A percentile compares a stretch with the other conserved stretches of the same genome.
Evolutionary conservation across 2,329 filamentous ascomycete species (phyloP).

Genomic region (Xenosphaeropsis pyriputrescens): DNA sequence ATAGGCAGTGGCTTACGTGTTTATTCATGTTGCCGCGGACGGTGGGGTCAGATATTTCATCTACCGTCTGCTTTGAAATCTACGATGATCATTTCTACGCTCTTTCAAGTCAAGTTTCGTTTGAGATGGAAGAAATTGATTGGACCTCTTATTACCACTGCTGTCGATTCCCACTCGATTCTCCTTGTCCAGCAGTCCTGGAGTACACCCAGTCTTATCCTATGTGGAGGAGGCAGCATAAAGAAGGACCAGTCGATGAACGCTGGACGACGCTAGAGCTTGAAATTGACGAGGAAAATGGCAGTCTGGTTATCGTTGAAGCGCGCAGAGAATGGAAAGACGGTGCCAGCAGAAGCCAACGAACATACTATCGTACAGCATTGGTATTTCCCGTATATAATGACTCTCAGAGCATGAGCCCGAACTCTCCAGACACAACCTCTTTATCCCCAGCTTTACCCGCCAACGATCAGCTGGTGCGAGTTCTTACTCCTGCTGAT

Average conservation of each 20-base stretch:
- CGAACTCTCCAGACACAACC: conserved; percentile 1
- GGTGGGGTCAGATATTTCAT: conserved; percentile 49
- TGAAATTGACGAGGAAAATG: conserved; percentile 41
- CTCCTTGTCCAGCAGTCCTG: conserved; percentile 23
- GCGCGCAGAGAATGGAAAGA: conserved; percentile 52
- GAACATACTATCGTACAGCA: conserved; percentile 48
- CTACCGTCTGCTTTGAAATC: conserved; percentile 58
- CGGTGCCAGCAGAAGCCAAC: conserved; percentile 38
- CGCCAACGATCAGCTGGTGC: conserved; percentile 11
- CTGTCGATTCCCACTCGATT: conserved; percentile 41
- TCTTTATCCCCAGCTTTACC: conserved; percentile 3
- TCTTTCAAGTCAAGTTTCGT: conserved; percentile 48
- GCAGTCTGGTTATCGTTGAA: conserved; percentile 47
- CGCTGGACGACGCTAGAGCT: conserved; percentile 56
- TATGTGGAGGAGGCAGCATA: conserved; percentile 52
- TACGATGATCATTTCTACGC: conserved; percentile 52
- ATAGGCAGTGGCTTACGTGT: conserved; percentile 22
- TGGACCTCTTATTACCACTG: conserved; percentile 59
- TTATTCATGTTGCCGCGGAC: conserved; percentile 40
- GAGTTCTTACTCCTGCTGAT: conserved; percentile 11
- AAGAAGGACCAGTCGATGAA: conserved; percentile 59
- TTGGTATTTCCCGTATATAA: conserved; percentile 4
- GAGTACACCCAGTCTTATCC: conserved; percentile 27
- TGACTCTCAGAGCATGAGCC: neutral
- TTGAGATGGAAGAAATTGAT: conserved; percentile 46